phyloP scores from a whole-genome alignment of 495 filamentous ascomycete species.

The Diplogelasinospora grovesii region DNA sequence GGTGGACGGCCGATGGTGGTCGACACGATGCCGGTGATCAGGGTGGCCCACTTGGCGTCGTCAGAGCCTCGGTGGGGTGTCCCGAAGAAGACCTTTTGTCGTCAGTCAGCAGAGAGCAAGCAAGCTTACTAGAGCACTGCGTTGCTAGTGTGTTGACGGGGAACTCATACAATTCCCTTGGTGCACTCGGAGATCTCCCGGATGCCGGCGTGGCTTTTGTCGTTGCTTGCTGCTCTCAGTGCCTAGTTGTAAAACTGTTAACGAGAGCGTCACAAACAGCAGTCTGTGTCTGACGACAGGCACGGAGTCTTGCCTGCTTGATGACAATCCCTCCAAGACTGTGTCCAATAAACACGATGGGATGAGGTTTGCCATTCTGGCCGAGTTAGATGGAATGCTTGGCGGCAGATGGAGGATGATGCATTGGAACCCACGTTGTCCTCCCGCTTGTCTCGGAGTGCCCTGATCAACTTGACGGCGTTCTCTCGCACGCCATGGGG shows the following conservation, averaged over 20 bases:
- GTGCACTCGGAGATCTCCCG: constrained; percentile 3
- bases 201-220: not conserved
- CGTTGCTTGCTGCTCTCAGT: constrained; percentile 4
- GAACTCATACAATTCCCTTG: constrained; percentile 6
- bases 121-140: no score
- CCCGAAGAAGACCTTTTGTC: no score
- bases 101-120: not conserved
- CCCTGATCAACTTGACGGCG: not conserved
- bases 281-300: no score
- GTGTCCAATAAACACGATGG: constrained; percentile 32
- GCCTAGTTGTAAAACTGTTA: no score
- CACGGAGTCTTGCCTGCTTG: no score
- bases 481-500: constrained; percentile 47
- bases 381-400: no score
- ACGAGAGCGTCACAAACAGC: no score
- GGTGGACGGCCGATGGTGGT: not conserved
- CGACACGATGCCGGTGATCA: not conserved
- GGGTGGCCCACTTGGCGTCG: not conserved
- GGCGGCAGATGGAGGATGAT: no score
- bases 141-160: no score
- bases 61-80: no score
- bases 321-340: constrained; percentile 34
- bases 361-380: no score
- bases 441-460: constrained; percentile 2
- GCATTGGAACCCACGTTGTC: not conserved